These are phyloP conservation scores for Colletotrichum horii DNA, from an alignment of 2,329 filamentous ascomycete genomes.

Conservation along the genomic window DNA sequence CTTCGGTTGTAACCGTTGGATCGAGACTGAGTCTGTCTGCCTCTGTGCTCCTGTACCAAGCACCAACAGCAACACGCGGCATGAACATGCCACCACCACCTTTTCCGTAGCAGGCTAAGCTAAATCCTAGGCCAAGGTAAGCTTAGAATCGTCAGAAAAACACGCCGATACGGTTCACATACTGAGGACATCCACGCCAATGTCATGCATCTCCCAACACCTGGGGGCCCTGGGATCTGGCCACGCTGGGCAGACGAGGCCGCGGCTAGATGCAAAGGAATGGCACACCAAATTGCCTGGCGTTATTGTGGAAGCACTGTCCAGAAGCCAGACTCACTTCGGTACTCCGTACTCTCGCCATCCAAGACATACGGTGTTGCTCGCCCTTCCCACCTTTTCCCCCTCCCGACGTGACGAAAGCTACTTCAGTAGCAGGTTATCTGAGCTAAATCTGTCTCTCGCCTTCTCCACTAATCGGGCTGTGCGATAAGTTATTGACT, in stretches of 20 bases:
- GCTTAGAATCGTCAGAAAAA: background rate
- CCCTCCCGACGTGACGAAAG: background rate
- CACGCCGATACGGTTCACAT: background rate
- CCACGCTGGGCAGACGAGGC: background rate
- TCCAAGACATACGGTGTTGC: conserved; percentile 15
- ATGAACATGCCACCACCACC: background rate
- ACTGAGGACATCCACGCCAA: background rate
- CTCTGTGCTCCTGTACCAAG: background rate
- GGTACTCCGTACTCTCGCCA: conserved; percentile 1
- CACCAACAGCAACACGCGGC: background rate
- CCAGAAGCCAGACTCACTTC: background rate
- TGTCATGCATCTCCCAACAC: background rate
- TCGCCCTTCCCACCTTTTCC: background rate
- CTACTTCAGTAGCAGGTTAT: background rate
- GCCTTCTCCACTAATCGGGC: conserved; percentile 9
- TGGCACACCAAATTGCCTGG: background rate
- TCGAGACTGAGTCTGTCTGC: background rate
- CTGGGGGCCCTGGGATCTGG: background rate
- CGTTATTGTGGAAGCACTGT: background rate
- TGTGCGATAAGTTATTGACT: conserved; percentile 16
- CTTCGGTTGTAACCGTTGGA: background rate
- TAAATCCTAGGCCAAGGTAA: background rate
- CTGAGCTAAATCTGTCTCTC: conserved; percentile 10
- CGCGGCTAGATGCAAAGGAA: background rate
- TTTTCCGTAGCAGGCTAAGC: background rate